phyloP scores from a whole-genome alignment of 305 asterid genomes.

The Fraxinus sp. region DNA sequence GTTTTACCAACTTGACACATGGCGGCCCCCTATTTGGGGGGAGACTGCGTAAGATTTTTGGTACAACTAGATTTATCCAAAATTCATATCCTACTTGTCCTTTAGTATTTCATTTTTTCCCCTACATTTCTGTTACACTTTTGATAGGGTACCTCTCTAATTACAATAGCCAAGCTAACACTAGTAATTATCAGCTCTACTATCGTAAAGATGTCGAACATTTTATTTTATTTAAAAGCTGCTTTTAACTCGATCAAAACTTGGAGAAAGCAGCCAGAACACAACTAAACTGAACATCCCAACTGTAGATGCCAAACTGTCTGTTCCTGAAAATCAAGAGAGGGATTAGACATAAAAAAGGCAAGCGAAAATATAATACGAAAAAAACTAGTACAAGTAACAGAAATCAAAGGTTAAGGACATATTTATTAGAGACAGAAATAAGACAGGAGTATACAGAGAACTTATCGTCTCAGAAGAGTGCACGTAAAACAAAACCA shows the following conservation, averaged over 20 bases:
- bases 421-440: neutral
- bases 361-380: neutral
- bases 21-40: too few species aligned
- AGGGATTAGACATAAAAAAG: neutral
- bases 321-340: neutral
- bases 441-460: neutral
- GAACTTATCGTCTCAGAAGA: too few species aligned
- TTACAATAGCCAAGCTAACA: neutral
- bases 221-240: neutral
- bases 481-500: neutral
- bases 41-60: too few species aligned
- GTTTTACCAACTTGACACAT: too few species aligned
- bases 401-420: neutral
- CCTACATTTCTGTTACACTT: neutral
- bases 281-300: neutral
- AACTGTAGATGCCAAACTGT: neutral
- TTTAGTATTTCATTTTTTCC: neutral
- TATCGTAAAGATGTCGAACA: neutral
- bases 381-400: neutral
- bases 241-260: neutral
- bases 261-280: neutral
- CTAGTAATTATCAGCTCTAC: neutral
- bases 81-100: neutral
- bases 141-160: neutral
- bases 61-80: too few species aligned